Percentiles rank a stretch among this genome's conserved stretches.
These are phyloP conservation scores for Talaromyces nanjingensis DNA, from an alignment of 495 filamentous ascomycete species.

Conservation along the genomic window DNA sequence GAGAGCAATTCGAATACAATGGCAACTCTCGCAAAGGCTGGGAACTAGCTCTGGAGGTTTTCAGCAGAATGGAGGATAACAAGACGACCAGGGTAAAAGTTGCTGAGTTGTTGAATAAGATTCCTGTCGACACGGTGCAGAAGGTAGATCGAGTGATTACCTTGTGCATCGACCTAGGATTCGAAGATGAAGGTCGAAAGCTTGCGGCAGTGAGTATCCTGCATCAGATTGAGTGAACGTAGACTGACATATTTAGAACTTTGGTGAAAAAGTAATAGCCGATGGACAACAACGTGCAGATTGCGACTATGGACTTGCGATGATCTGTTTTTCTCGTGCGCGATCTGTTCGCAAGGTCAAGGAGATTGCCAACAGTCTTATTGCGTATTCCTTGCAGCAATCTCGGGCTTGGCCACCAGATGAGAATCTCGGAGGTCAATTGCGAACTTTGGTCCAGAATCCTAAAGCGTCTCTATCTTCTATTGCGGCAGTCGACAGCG, in stretches of 20 bases:
- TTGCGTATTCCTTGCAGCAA: constrained; percentile 75
- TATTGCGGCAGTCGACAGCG: constrained; percentile 59
- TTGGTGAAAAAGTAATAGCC: constrained; percentile 61
- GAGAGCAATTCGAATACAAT: constrained; percentile 32
- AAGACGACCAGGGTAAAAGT: constrained; percentile 60
- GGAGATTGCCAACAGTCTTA: constrained; percentile 75
- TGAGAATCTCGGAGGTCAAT: constrained; percentile 58
- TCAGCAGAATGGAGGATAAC: constrained; percentile 64
- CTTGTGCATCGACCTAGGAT: constrained; percentile 60
- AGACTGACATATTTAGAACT: constrained; percentile 48
- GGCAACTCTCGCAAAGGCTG: constrained; percentile 59
- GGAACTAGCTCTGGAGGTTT: constrained; percentile 74
- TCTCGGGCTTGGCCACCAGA: constrained; percentile 69
- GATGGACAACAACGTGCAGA: constrained; percentile 37
- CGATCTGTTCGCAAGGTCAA: constrained; percentile 67
- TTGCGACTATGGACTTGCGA: constrained; percentile 64
- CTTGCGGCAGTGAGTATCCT: constrained; percentile 62
- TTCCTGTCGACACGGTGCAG: constrained; percentile 55
- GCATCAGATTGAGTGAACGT: constrained; percentile 6
- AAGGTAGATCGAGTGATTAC: constrained; percentile 70
- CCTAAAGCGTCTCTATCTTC: constrained; percentile 58
- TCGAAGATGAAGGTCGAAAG: constrained; percentile 62
- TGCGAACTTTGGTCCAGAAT: constrained; percentile 56
- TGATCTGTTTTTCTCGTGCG: constrained; percentile 81
- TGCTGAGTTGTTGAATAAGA: constrained; percentile 50